Evolutionary conservation across 352 stramenopile species (phyloP).

Genomic region (Phytophthora hybrid): DNA sequence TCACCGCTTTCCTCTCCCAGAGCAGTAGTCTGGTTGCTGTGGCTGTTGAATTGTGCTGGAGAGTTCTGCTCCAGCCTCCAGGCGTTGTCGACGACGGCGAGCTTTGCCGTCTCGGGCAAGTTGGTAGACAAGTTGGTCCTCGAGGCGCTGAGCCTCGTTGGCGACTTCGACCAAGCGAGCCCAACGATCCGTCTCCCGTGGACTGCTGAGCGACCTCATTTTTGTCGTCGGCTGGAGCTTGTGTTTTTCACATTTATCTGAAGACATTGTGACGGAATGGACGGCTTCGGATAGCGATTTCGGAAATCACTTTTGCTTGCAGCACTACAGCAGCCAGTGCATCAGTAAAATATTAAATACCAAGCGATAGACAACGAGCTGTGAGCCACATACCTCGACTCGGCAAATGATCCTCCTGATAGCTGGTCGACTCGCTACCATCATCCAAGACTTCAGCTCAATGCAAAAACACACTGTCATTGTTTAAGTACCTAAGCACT

Average conservation of each 20-base stretch:
- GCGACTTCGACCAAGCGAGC: conserved; percentile 39
- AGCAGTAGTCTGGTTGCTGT: conserved; percentile 23
- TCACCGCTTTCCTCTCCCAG: conserved; percentile 36
- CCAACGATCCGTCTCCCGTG: conserved; percentile 37
- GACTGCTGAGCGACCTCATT: conserved; percentile 1
- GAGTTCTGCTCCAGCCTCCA: conserved; percentile 18
- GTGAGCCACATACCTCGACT: not conserved
- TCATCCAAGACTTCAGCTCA: not conserved
- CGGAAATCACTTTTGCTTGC: not conserved
- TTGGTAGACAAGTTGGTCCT: conserved; percentile 62
- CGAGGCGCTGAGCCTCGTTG: conserved; percentile 49
- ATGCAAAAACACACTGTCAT: conserved; percentile 12
- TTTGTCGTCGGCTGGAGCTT: conserved; percentile 9
- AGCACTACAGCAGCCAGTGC: not conserved
- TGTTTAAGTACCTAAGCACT: not conserved
- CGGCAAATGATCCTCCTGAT: not conserved
- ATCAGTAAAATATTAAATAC: not conserved
- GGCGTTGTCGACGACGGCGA: conserved; percentile 40
- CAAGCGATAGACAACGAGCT: not conserved
- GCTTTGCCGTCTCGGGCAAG: conserved; percentile 56
- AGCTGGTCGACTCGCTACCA: not conserved
- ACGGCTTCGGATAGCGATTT: too few relatives aligned
- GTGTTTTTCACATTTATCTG: too few relatives aligned
- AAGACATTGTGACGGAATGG: too few relatives aligned
- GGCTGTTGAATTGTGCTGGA: not conserved